Conservation (phyloP, 345 rosid genomes). For the Salix caprea region DNA sequence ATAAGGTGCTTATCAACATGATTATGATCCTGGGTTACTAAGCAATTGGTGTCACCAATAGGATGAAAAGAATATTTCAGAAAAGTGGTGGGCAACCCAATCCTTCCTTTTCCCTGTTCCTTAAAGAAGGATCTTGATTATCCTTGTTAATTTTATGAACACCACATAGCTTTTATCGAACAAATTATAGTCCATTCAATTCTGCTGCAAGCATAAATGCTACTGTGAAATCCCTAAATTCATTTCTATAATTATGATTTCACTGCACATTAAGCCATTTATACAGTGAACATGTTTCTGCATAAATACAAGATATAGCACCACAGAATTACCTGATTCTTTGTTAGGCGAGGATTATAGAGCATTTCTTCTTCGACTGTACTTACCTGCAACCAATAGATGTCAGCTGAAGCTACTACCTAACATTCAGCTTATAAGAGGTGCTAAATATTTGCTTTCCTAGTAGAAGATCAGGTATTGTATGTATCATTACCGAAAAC, state of each 20-base stretch:
- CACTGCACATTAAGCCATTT: background rate
- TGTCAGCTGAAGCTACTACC: background rate
- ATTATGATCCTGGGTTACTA: too few relatives aligned
- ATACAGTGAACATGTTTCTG: background rate
- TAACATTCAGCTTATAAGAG: background rate
- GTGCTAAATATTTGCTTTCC: too few relatives aligned
- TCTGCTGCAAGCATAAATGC: too few relatives aligned
- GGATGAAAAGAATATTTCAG: too few relatives aligned
- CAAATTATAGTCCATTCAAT: too few relatives aligned
- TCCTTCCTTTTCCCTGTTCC: too few relatives aligned
- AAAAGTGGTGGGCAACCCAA: too few relatives aligned
- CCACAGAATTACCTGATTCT: conserved; percentile 54
- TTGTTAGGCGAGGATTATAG: conserved; percentile 71
- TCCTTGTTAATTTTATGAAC: too few relatives aligned
- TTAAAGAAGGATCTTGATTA: too few relatives aligned
- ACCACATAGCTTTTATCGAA: too few relatives aligned
- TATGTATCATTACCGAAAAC: conserved; percentile 49
- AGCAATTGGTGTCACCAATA: too few relatives aligned
- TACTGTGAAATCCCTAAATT: background rate
- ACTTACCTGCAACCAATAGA: conserved; percentile 54
- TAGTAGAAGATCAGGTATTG: background rate
- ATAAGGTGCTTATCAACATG: too few relatives aligned
- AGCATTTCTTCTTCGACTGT: conserved; percentile 87
- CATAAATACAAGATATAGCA: background rate
- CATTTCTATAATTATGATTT: background rate